Conservation (phyloP, 495 filamentous ascomycete genomes). For the Hamigera avellanea region DNA sequence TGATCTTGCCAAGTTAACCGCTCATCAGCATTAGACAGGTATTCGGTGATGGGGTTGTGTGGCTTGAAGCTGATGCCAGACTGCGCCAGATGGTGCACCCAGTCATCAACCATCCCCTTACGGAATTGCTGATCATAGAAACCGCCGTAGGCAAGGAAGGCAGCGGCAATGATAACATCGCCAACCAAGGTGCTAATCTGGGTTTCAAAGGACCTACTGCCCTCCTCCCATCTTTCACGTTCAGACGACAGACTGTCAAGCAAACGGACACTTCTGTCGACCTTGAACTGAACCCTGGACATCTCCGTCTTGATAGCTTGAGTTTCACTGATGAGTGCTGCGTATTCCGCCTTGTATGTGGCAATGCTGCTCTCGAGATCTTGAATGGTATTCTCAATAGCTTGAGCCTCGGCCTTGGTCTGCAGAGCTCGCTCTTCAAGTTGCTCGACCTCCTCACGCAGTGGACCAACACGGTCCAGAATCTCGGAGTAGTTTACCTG, state of each 20-base stretch:
- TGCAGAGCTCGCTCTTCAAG: slow-evolving; percentile 83
- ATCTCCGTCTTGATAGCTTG: slow-evolving; percentile 96
- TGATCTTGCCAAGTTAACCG: slow-evolving; percentile 88
- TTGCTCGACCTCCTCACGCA: slow-evolving; percentile 78
- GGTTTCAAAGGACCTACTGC: slow-evolving; percentile 94
- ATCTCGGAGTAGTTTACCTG: slow-evolving; percentile 98
- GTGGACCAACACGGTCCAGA: slow-evolving; percentile 83
- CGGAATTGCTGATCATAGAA: slow-evolving; percentile 97
- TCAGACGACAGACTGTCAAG: slow-evolving; percentile 93
- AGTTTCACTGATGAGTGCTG: slow-evolving; percentile 89
- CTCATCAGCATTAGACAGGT: slow-evolving; percentile 93
- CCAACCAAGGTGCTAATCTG: slow-evolving; percentile 95
- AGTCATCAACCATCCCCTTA: slow-evolving; percentile 95
- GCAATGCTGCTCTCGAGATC: slow-evolving; percentile 82
- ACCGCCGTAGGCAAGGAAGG: slow-evolving; percentile 95
- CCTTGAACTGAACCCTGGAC: slow-evolving; percentile 92
- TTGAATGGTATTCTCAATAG: slow-evolving; percentile 76
- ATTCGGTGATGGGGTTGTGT: slow-evolving; percentile 90
- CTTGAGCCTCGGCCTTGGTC: slow-evolving; percentile 88
- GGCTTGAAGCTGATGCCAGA: slow-evolving; percentile 88
- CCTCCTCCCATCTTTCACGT: slow-evolving; percentile 84
- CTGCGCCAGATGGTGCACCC: slow-evolving; percentile 79
- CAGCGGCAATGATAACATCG: slow-evolving; percentile 87
- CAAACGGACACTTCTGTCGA: slow-evolving; percentile 87
- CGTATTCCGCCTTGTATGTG: slow-evolving; percentile 96